Percentiles rank a stretch among this genome's conserved stretches.
Conservation (phyloP, 2,329 filamentous ascomycete genomes). For the Epichloe sibirici region DNA sequence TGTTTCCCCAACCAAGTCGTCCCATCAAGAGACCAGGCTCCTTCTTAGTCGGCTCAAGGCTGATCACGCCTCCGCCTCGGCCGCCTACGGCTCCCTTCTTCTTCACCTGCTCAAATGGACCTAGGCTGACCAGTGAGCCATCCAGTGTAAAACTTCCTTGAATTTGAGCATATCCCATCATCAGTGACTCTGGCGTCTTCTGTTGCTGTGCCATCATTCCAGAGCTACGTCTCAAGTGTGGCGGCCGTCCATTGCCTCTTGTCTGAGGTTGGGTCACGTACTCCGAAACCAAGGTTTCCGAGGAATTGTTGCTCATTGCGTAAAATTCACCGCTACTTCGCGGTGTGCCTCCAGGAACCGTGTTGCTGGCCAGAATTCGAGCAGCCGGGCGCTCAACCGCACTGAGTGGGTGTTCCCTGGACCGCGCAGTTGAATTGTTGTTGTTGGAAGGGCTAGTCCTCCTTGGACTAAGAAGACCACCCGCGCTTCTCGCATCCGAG, state of each 20-base stretch:
- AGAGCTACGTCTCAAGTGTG: conserved; percentile 35
- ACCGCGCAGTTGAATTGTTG: conserved; percentile 25
- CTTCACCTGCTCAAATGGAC: conserved; percentile 91
- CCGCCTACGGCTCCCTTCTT: conserved; percentile 81
- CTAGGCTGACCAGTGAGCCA: conserved; percentile 78
- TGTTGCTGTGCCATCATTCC: conserved; percentile 30
- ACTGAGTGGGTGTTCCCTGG: conserved; percentile 33
- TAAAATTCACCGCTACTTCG: conserved; percentile 93
- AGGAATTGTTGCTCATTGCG: conserved; percentile 86
- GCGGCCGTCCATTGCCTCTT: conserved; percentile 25
- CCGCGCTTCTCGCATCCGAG: conserved; percentile 20
- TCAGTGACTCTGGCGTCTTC: conserved; percentile 61
- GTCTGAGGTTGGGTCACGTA: conserved; percentile 48
- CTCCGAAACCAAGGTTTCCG: conserved; percentile 84
- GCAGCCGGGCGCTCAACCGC: conserved; percentile 48
- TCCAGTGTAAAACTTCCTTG: conserved; percentile 87
- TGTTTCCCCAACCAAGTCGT: conserved; percentile 74
- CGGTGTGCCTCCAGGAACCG: conserved; percentile 61
- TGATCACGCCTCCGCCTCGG: conserved; percentile 77
- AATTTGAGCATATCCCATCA: conserved; percentile 97
- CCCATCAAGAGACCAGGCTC: conserved; percentile 74
- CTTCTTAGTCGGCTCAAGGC: conserved; percentile 60
- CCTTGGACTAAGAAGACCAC: conserved; percentile 29
- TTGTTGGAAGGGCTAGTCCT: conserved; percentile 19
- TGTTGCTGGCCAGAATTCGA: conserved; percentile 65